Conservation (phyloP, 768 basidiomycete genomes). For the Podaxis sp. region DNA sequence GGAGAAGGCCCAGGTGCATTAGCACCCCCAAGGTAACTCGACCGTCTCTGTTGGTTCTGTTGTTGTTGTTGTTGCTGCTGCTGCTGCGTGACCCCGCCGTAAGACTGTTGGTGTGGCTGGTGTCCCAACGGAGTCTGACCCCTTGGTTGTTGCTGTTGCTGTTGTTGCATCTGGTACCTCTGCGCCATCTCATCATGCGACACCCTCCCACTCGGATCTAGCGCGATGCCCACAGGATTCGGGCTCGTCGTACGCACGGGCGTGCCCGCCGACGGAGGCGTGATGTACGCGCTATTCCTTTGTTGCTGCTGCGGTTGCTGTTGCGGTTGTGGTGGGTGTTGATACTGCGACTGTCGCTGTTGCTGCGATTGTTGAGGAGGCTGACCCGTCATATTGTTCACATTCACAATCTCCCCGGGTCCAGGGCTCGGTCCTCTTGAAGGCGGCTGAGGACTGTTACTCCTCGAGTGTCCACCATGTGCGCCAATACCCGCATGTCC, state of each 20-base stretch:
- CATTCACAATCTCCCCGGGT: slow-evolving; percentile 26
- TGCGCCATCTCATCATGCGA: slow-evolving; percentile 78
- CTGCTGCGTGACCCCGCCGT: slow-evolving; percentile 16
- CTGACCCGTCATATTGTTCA: not conserved
- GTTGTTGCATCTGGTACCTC: slow-evolving; percentile 45
- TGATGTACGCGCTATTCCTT: slow-evolving; percentile 10
- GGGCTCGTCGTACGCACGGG: slow-evolving; percentile 64
- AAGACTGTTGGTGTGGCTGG: slow-evolving; percentile 17
- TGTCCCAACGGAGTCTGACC: slow-evolving; percentile 19
- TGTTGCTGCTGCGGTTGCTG: not conserved
- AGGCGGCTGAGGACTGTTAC: slow-evolving; percentile 55
- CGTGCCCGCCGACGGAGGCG: slow-evolving; percentile 32
- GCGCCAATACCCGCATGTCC: slow-evolving; percentile 86
- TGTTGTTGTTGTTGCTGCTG: slow-evolving; percentile 30
- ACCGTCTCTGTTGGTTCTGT: slow-evolving; percentile 29
- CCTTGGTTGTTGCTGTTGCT: slow-evolving; percentile 31
- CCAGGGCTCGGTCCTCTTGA: slow-evolving; percentile 58
- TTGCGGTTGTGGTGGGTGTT: not conserved
- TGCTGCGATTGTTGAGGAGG: not conserved
- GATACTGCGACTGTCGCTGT: not conserved
- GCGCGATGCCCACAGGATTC: slow-evolving; percentile 76
- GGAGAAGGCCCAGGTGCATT: slow-evolving; percentile 22
- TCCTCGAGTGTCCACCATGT: slow-evolving; percentile 50
- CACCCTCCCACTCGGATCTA: slow-evolving; percentile 80
- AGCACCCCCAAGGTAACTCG: slow-evolving; percentile 32